A percentile compares a stretch with the other conserved stretches of the same genome.
phyloP scores from a whole-genome alignment of 169 alveolate genomes.

The Plasmodium coatneyi region DNA sequence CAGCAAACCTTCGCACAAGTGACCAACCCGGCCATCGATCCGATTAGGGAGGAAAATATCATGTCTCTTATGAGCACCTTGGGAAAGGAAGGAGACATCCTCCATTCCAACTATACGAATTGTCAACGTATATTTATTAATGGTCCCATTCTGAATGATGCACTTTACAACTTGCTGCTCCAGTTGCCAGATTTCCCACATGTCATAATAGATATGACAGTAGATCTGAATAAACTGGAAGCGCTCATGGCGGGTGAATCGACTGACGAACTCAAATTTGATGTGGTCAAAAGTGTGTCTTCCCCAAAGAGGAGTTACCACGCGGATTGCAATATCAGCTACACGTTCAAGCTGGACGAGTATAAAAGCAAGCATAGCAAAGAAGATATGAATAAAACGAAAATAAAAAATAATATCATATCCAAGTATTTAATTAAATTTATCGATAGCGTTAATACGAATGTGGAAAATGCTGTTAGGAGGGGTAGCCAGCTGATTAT shows the following conservation, averaged over 20 bases:
- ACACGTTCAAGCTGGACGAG: conserved; percentile 1
- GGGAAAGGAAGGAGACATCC: conserved; percentile 81
- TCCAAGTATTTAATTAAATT: conserved; percentile 63
- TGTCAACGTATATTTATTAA: conserved; percentile 74
- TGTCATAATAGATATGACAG: conserved; percentile 60
- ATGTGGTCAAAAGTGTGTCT: conserved; percentile 1
- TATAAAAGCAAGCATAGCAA: neutral
- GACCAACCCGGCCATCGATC: conserved; percentile 87
- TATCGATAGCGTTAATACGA: conserved; percentile 62
- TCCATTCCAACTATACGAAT: conserved; percentile 32
- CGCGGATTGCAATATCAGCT: neutral
- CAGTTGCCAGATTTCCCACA: conserved; percentile 73
- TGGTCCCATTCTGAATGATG: conserved; percentile 74
- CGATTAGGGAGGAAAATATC: conserved; percentile 83
- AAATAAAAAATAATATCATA: conserved; percentile 8
- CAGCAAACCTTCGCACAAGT: conserved; percentile 85
- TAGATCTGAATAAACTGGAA: conserved; percentile 30
- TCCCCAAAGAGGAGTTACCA: neutral
- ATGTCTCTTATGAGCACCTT: conserved; percentile 83
- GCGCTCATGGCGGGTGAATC: conserved; percentile 28
- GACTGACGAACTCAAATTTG: neutral
- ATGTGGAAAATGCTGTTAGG: conserved; percentile 62
- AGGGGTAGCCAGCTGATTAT: conserved; percentile 46
- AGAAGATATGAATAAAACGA: conserved; percentile 12
- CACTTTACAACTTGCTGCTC: conserved; percentile 44